These are phyloP conservation scores for Annona cherimola DNA, from an alignment of 164 flowering plant species.

Conservation along the genomic window DNA sequence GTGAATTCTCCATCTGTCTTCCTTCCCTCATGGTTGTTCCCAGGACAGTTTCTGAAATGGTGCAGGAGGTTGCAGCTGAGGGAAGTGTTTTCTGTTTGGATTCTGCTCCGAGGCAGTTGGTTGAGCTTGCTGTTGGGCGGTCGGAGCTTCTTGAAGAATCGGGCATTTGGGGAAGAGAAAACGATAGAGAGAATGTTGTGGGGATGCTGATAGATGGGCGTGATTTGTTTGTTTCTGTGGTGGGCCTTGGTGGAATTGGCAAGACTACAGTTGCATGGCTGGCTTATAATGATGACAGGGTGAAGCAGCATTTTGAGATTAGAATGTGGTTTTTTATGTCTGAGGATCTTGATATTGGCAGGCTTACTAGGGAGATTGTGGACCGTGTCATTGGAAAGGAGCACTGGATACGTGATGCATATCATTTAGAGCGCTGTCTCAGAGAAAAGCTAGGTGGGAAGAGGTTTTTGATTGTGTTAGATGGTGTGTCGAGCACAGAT, in stretches of 20 bases:
- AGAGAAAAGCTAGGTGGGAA: background rate
- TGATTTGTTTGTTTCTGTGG: background rate
- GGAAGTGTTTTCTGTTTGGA: background rate
- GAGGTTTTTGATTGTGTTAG: conserved; percentile 9
- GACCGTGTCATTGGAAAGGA: background rate
- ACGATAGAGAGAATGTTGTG: background rate
- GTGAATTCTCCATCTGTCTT: background rate
- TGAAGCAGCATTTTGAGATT: background rate
- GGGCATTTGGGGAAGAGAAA: background rate
- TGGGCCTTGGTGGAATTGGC: conserved; percentile 11
- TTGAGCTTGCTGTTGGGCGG: too few species aligned
- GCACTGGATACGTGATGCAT: too few species aligned
- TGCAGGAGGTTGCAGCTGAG: background rate
- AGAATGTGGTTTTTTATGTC: conserved; percentile 7
- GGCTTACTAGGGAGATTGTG: background rate
- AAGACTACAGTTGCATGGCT: conserved; percentile 10
- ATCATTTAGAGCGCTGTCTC: background rate
- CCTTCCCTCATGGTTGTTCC: background rate
- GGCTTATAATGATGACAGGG: background rate
- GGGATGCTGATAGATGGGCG: too few species aligned
- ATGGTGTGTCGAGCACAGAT: conserved; percentile 7
- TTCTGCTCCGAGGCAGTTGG: background rate
- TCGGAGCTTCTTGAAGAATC: background rate
- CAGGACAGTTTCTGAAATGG: background rate
- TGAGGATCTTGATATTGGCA: background rate